These are phyloP conservation scores for Microsporum canis DNA, from an alignment of 2,329 filamentous ascomycete species.

Conservation along the genomic window DNA sequence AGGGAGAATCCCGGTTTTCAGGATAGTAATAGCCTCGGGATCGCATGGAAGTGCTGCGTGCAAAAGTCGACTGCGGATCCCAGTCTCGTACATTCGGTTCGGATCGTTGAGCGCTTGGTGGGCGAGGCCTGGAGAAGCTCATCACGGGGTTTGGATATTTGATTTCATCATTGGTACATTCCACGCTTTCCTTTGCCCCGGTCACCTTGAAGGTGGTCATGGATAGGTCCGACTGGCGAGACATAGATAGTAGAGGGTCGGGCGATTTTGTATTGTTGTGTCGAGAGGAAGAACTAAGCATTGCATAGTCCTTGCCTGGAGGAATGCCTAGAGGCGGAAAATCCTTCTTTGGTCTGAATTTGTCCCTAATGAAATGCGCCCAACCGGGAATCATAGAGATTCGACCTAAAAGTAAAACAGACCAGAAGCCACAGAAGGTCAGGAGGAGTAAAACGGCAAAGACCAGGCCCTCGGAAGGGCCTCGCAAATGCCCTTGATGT, in stretches of 20 bases:
- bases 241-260: slow-evolving; percentile 23
- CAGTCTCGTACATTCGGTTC: slow-evolving; percentile 21
- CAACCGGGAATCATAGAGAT: slow-evolving; percentile 79
- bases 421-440: slow-evolving; percentile 76
- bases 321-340: slow-evolving; percentile 60
- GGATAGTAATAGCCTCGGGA: neutral
- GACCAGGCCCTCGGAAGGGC: slow-evolving; percentile 65
- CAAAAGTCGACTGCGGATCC: slow-evolving; percentile 30
- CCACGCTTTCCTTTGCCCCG: slow-evolving; percentile 18
- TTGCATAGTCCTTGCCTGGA: slow-evolving; percentile 64
- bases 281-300: slow-evolving; percentile 43
- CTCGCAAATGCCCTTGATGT: slow-evolving; percentile 44
- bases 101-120: slow-evolving; percentile 25
- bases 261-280: slow-evolving; percentile 23
- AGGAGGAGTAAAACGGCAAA: slow-evolving; percentile 73
- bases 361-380: slow-evolving; percentile 50
- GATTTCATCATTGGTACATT: slow-evolving; percentile 32
- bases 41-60: slow-evolving; percentile 11
- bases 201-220: slow-evolving; percentile 15
- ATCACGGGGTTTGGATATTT: slow-evolving; percentile 38
- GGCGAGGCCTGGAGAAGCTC: slow-evolving; percentile 40
- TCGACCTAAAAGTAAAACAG: slow-evolving; percentile 68
- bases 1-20: neutral
- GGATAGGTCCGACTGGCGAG: slow-evolving; percentile 18
- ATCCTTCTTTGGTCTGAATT: slow-evolving; percentile 50